These are phyloP conservation scores for Tricladium varicosporioides DNA, from an alignment of 2,329 filamentous ascomycete species.

Conservation along the genomic window DNA sequence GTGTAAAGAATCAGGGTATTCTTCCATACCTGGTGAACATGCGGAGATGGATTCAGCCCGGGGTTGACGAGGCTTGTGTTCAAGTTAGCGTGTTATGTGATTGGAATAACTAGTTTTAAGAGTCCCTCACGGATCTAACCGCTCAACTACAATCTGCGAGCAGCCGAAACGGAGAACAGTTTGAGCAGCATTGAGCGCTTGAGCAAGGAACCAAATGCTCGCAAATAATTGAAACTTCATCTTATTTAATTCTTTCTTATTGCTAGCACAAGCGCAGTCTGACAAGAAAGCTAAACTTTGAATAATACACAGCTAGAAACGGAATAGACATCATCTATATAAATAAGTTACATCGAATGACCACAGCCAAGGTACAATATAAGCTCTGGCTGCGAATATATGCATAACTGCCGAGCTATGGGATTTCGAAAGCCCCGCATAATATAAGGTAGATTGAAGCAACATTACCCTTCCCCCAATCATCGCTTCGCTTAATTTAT, in stretches of 20 bases:
- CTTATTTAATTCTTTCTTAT: background rate
- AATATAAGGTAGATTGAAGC: too few species aligned
- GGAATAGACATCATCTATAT: too few species aligned
- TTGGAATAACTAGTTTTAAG: background rate
- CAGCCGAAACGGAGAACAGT: slow-evolving; percentile 13
- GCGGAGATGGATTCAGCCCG: slow-evolving; percentile 12
- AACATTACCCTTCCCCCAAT: background rate
- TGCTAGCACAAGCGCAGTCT: too few species aligned
- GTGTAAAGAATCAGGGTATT: background rate
- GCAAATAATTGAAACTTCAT: slow-evolving; percentile 1
- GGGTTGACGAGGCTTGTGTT: slow-evolving; percentile 15
- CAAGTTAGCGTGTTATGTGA: background rate
- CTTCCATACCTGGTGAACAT: slow-evolving; percentile 13
- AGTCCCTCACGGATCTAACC: slow-evolving; percentile 8
- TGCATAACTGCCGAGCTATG: too few species aligned
- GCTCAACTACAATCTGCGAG: slow-evolving; percentile 10
- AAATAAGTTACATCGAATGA: too few species aligned
- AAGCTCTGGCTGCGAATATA: too few species aligned
- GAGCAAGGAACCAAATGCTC: background rate
- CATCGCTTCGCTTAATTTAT: background rate
- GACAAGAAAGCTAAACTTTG: too few species aligned
- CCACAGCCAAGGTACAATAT: too few species aligned
- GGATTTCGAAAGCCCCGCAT: too few species aligned
- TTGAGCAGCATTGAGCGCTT: slow-evolving; percentile 2
- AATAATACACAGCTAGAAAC: too few species aligned